Percentiles rank a stretch among this genome's conserved stretches.
phyloP scores from a whole-genome alignment of 1,284 basidiomycete species.

The Flammula alnicola region DNA sequence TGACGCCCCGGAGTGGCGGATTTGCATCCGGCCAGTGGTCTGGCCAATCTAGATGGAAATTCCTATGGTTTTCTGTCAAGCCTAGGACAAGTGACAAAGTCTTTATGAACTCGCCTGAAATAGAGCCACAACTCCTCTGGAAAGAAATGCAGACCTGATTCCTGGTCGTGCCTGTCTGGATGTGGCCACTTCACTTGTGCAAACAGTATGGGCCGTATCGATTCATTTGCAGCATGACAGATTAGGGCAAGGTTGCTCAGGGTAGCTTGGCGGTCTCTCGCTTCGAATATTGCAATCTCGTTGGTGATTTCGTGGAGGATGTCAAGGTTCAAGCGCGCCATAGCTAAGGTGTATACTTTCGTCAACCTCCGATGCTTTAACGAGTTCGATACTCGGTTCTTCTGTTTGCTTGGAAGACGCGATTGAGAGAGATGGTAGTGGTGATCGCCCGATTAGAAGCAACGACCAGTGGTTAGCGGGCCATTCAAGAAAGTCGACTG shows the following conservation, averaged over 20 bases:
- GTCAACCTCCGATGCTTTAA: no score
- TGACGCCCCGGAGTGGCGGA: slow-evolving; percentile 41
- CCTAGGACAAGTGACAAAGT: background rate
- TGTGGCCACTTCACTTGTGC: slow-evolving; percentile 42
- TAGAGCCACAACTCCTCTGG: slow-evolving; percentile 38
- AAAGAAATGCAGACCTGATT: slow-evolving; percentile 39
- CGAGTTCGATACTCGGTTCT: no score
- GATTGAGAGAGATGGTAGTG: no score
- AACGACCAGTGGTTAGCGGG: no score
- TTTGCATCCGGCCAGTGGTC: slow-evolving; percentile 44
- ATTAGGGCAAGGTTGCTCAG: slow-evolving; percentile 17
- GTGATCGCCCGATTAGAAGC: no score
- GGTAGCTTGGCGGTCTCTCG: slow-evolving; percentile 10
- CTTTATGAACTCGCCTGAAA: slow-evolving; percentile 42
- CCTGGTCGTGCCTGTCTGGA: slow-evolving; percentile 34
- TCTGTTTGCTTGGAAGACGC: no score
- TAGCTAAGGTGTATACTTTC: no score
- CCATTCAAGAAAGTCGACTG: no score
- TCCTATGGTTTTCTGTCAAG: slow-evolving; percentile 23
- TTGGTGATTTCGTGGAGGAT: slow-evolving; percentile 20
- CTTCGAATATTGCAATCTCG: slow-evolving; percentile 12
- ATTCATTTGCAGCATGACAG: slow-evolving; percentile 25
- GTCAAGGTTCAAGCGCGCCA: slow-evolving; percentile 12
- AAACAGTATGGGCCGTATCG: slow-evolving; percentile 38
- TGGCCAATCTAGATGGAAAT: slow-evolving; percentile 42